Evolutionary conservation across 805 yeast species (phyloP), one percentile per base, ranked within the genome.

Genomic region (Clavispora phyllophila): DNA sequence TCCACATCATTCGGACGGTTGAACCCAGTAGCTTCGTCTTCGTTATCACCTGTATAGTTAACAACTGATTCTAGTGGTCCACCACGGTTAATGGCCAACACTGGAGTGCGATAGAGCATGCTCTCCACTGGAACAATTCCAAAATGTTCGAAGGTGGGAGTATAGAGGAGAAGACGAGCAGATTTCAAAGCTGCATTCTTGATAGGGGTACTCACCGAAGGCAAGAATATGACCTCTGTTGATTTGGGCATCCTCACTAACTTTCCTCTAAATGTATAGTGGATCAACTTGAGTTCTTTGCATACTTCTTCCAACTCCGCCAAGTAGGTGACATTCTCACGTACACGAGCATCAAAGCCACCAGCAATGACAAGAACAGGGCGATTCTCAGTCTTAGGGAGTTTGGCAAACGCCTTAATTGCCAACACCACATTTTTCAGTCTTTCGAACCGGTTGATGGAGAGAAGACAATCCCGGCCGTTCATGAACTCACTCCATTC

Each of bases 121-220:
- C 96, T 90, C 60, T 93, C 99, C 13, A 93, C 72, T 1, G 99
- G 99, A 9, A 93, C 99, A 49, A 93, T 93, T 12, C 99, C 99
- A 59, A 93, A 93, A 65, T 93, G 99, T 62, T 93, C 99, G 54
- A 76, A 76, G 0, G 85, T 73, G 3, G 99, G 99, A 0, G 99
- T 93, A 58, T 93, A 93, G 36, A 90, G 64, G 18, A 93, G 70
- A 43, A 85, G 52, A 37, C 75, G 73, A 2, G 90, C 72, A 9
- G 68, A 62, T 29, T 73, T 60, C 26, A 93, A 65, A 22, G 93
- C 70, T 74, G 66, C 57, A 72, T 81, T 62, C 45, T 88, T 87
- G 45, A 85, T 59, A 2, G 73, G 58, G 1, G 88, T 72, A 32
- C 85, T 74, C 8, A 91, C 78, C 0, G 96, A 87, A 0, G 96